These are phyloP conservation scores for Plicaturopsis crispa DNA, from an alignment of 768 basidiomycete genomes.

Conservation along the genomic window DNA sequence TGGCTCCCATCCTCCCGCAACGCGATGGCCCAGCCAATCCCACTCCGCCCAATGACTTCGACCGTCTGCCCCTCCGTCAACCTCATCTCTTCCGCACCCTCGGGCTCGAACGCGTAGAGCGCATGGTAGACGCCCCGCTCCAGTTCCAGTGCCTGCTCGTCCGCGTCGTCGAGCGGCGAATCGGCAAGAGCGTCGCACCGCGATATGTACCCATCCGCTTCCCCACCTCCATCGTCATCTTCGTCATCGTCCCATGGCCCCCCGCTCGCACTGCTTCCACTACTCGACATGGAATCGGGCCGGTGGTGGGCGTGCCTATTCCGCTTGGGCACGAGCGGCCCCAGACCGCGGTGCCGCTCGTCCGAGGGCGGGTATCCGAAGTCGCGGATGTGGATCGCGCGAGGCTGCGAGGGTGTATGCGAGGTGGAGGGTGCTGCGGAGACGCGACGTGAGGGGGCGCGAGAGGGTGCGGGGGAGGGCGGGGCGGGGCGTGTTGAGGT, in stretches of 20 bases:
- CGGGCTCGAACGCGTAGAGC: constrained; percentile 70
- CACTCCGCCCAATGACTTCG: constrained; percentile 63
- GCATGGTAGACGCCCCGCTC: constrained; percentile 67
- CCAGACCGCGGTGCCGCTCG: constrained; percentile 34
- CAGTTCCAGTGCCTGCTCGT: constrained; percentile 23
- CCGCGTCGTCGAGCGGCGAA: constrained; percentile 20
- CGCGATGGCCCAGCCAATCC: constrained; percentile 77
- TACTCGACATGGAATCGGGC: too few species aligned
- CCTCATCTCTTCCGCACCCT: constrained; percentile 81
- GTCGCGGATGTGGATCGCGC: too few species aligned
- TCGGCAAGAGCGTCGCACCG: constrained; percentile 12
- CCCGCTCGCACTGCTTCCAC: too few species aligned
- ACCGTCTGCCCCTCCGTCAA: constrained; percentile 74
- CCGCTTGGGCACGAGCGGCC: constrained; percentile 30
- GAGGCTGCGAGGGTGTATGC: too few species aligned
- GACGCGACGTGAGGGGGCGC: constrained; percentile 27
- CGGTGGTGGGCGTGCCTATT: too few species aligned
- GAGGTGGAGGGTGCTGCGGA: constrained; percentile 24
- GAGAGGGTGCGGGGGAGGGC: too few species aligned
- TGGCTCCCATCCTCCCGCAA: constrained; percentile 38
- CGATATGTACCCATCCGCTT: constrained; percentile 1
- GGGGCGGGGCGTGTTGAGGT: constrained; percentile 53
- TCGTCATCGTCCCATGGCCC: constrained; percentile 14
- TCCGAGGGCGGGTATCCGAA: constrained; percentile 36
- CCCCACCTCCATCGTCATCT: constrained; percentile 23